Base-by-base conservation (phyloP, 2,329 filamentous ascomycete species). In the Drechslera avenae region DNA sequence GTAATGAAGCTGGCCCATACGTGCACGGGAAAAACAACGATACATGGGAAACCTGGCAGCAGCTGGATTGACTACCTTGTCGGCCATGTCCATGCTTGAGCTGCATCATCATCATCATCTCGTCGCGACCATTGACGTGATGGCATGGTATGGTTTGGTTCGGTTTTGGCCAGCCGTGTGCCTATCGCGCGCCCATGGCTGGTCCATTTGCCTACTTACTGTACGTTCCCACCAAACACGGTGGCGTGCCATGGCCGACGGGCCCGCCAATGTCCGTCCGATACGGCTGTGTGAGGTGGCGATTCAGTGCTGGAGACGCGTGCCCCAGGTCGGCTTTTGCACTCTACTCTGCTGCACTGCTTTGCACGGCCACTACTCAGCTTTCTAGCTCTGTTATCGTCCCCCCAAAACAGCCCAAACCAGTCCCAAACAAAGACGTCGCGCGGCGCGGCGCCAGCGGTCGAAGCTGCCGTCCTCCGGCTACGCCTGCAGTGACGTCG, bases 401-500 rank as follows among this genome's bases (percentile, higher is more conserved):
- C 33, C 30, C 18, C 17, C 28, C 26, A n/a, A 41, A 40, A 32
- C 31, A 17, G 26, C 35, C 18, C 28, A 30, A 45, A 36, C 32
- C 31, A 33, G 18, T 18, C 35, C 6, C n/a, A 16, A 32, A 16
- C 14, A 10, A 9, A n/a, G 26, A 10, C 19, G 13, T 34, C 37
- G 35, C 28, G 28, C 18, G 32, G 43, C 18, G 36, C 49, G 28
- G 16, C 12, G 33, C 39, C 10, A 23, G 21, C 41, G 32, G 39
- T 34, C 19, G 43, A 40, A 33, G 35, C 50, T 42, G 28, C n/a
- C 30, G 21, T n/a, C n/a, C 46, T 50, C 49, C 36, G 41, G 35
- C 46, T 34, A 30, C 30, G 26, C 39, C 14, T 18, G 52, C 52
- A 26, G 43, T 52, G 51, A 60, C 59, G 57, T 50, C 44, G 46